Conservation (phyloP, 257 asterid genomes). For the Solanum okadae region DNA sequence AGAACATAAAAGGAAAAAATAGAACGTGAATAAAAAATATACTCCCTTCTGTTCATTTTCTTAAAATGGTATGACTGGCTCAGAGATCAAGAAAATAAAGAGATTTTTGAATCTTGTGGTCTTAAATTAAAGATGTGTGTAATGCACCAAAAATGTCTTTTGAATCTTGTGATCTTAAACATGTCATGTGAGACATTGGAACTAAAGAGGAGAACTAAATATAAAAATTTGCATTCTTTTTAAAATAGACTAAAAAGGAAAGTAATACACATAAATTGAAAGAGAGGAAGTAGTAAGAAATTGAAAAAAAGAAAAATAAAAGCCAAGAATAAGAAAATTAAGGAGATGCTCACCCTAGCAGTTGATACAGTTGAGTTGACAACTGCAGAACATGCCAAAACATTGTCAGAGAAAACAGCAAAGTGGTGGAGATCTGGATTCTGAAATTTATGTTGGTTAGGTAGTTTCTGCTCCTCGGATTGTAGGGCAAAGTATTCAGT, state of each 20-base stretch:
- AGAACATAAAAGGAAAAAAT: not conserved
- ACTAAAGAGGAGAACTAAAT: not conserved
- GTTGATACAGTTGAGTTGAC: constrained; percentile 46
- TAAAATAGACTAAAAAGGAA: not conserved
- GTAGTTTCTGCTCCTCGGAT: constrained; percentile 23
- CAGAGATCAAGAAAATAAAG: not conserved
- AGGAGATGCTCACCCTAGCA: constrained; percentile 24
- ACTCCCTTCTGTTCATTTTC: not conserved
- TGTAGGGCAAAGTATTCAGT: constrained; percentile 35
- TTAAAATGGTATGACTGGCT: not conserved
- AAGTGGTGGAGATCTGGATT: constrained; percentile 45
- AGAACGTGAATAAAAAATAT: not conserved
- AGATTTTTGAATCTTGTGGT: not conserved
- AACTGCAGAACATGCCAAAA: constrained; percentile 51
- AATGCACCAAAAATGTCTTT: not conserved
- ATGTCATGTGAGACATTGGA: not conserved
- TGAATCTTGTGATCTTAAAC: not conserved
- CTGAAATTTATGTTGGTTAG: constrained; percentile 26
- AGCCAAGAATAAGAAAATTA: not conserved
- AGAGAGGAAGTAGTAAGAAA: not conserved
- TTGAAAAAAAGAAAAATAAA: not conserved
- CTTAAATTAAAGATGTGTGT: not conserved
- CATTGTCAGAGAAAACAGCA: constrained; percentile 48
- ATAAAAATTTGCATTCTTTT: not conserved
- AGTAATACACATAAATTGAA: not conserved